Evolutionary conservation across 768 basidiomycete genomes (phyloP), one percentile per base, ranked within the genome.

Genomic region (Termitomyces sp.): DNA sequence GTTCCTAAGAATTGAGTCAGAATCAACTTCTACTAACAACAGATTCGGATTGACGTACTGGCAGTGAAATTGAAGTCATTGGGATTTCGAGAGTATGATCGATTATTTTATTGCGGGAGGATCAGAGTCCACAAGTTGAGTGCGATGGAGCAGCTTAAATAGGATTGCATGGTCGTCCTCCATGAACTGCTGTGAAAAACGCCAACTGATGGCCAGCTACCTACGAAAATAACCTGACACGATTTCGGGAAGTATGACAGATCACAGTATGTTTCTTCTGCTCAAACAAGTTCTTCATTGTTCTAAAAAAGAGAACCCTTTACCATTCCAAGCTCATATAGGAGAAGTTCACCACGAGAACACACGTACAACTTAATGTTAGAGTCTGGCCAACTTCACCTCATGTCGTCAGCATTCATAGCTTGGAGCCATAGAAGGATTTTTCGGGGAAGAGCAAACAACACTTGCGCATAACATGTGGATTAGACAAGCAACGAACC

Each of bases 61-160:
- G 18, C 13, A 8, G 28, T 9, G n/a, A 13, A 18, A 2, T 42
- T 13, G 28, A 40, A 28, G 38, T 20, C 51, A 36, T 52, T 7
- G 22, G 35, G 51, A 32, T 15, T n/a, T 50, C 16, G 32, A 22
- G 51, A 20, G 33, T 13, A 11, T 51, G 9, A 12, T 20, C 13
- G 35, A 9, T 39, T 15, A 6, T n/a, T 7, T 32, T 28, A 7
- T 12, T 40, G 11, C 18, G 18, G 11, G 40, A 55, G 55, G 28
- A 13, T 40, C 7, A 4, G 24, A 28, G 16, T 42, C 7, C 5
- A 40, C 2, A 7, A 38, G 40, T 28, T 18, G 16, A 20, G 32
- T 42, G 13, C 51, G 49, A 33, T 4, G 39, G 50, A 48, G 35
- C 33, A 33, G 56, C 18, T 57, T 57, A 48, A 16, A 57, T 57